Evolutionary conservation across 192 early-diverging fungal genomes (phyloP).

Genomic region (Podochytrium sp.): DNA sequence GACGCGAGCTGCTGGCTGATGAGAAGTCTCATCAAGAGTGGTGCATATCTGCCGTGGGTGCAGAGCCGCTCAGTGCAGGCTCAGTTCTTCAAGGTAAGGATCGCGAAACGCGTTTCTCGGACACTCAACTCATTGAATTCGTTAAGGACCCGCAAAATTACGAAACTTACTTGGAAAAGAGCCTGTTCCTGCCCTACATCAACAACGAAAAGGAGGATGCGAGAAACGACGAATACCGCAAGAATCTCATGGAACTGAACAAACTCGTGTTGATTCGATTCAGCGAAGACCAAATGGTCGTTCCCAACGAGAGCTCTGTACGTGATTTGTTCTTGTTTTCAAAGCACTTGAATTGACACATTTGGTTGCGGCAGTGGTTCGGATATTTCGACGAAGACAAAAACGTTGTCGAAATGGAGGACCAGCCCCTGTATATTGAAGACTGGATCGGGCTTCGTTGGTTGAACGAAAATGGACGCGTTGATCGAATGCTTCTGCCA

Average conservation of each 20-base stretch:
- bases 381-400: constrained; percentile 46
- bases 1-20: constrained; percentile 71
- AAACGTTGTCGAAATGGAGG: constrained; percentile 30
- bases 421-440: constrained; percentile 43
- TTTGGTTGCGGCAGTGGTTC: constrained; percentile 36
- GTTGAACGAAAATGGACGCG: constrained; percentile 37
- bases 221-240: constrained; percentile 60
- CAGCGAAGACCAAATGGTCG: constrained; percentile 74
- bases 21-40: constrained; percentile 74
- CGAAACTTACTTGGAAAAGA: constrained; percentile 72
- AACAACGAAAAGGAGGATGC: constrained; percentile 72
- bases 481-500: constrained; percentile 30
- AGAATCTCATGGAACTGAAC: constrained; percentile 65
- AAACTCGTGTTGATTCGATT: constrained; percentile 86
- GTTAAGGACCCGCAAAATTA: constrained; percentile 56
- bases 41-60: constrained; percentile 85
- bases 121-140: background rate
- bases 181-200: constrained; percentile 85
- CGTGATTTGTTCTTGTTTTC: background rate
- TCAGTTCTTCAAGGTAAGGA: constrained; percentile 85
- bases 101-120: too few species aligned
- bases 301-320: constrained; percentile 50
- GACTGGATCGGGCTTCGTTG: constrained; percentile 49
- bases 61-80: constrained; percentile 87
- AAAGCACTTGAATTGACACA: background rate